Conservation (phyloP, 306 rosid genomes). For the Arachis stenosperma region DNA sequence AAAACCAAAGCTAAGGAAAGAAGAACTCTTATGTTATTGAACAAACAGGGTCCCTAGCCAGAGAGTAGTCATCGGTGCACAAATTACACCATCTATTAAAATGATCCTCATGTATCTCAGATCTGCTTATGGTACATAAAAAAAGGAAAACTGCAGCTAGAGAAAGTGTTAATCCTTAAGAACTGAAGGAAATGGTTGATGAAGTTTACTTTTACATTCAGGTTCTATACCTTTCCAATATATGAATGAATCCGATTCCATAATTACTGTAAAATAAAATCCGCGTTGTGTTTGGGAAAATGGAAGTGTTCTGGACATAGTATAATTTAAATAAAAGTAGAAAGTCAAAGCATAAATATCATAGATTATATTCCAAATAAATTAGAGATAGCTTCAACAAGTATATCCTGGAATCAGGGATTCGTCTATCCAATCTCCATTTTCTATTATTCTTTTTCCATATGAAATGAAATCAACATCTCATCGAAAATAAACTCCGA, state of each 20-base stretch:
- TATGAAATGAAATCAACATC: not conserved
- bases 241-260: constrained; percentile 10
- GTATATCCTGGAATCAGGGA: constrained; percentile 8
- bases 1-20: not conserved
- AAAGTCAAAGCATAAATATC: not conserved
- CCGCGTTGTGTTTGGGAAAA: not conserved
- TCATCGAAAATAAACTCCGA: not conserved
- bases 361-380: constrained; percentile 10
- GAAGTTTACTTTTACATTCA: not conserved
- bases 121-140: not conserved
- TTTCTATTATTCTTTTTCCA: not conserved
- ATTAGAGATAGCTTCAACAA: not conserved
- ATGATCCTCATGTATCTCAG: not conserved
- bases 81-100: not conserved
- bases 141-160: too few relatives aligned
- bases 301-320: not conserved
- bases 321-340: not conserved
- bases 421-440: not conserved
- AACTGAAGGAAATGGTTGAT: not conserved
- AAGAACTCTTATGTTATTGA: not conserved
- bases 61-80: not conserved
- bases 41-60: not conserved
- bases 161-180: not conserved
- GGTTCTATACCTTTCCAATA: not conserved
- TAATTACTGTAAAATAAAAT: not conserved